These are phyloP conservation scores for Eucalyptus pauciflora DNA, from an alignment of 345 rosid species.

Conservation along the genomic window DNA sequence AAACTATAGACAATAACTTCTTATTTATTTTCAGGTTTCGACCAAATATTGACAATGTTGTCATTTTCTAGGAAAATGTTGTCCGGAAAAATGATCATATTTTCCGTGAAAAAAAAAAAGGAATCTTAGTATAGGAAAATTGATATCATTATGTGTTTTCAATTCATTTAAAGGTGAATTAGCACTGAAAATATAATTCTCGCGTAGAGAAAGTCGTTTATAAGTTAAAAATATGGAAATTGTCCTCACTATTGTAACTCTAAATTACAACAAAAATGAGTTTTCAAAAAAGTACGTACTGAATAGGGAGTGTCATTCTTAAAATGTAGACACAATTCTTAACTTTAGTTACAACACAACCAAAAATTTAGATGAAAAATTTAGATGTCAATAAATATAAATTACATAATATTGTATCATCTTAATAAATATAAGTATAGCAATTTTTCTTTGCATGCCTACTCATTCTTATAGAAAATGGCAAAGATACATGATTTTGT, in stretches of 20 bases:
- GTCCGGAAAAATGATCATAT: too few species aligned
- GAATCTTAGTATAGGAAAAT: background rate
- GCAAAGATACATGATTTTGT: background rate
- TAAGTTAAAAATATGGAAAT: background rate
- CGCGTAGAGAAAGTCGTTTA: background rate
- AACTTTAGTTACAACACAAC: background rate
- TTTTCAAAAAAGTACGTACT: background rate
- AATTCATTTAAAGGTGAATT: background rate
- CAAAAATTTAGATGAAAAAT: background rate
- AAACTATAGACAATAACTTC: too few species aligned
- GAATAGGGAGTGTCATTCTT: background rate
- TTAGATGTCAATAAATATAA: background rate
- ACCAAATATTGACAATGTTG: background rate
- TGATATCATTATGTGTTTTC: background rate
- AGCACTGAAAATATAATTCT: background rate
- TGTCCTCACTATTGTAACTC: background rate
- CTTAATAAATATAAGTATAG: background rate
- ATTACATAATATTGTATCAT: background rate
- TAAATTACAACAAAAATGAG: background rate
- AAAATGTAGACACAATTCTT: background rate
- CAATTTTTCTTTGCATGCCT: background rate
- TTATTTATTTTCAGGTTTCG: too few species aligned
- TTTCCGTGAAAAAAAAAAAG: accelerated
- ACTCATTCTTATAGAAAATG: background rate
- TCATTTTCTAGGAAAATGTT: background rate